Conservation (phyloP, 352 stramenopile species). For the Pythium insidiosum region DNA sequence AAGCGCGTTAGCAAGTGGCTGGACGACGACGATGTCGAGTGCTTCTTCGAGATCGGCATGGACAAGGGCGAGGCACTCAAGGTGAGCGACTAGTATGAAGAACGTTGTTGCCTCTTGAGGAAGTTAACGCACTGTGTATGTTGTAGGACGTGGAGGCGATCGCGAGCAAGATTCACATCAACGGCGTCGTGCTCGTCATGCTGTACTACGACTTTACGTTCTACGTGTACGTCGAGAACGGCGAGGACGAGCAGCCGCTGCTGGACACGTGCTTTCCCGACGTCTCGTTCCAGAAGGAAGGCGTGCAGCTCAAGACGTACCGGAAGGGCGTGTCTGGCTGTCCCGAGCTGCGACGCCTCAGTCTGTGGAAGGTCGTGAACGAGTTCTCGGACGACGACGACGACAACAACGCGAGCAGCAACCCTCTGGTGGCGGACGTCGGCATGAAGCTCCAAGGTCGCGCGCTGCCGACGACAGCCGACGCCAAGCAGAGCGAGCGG, state of each 20-base stretch:
- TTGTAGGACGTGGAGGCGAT: slow-evolving; percentile 91
- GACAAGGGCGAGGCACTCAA: slow-evolving; percentile 54
- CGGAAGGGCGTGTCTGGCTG: slow-evolving; percentile 58
- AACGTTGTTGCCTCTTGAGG: not conserved
- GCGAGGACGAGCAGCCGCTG: slow-evolving; percentile 86
- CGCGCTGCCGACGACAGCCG: slow-evolving; percentile 18
- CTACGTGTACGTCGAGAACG: slow-evolving; percentile 87
- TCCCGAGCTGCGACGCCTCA: slow-evolving; percentile 55
- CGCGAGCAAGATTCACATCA: slow-evolving; percentile 92
- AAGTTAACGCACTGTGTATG: slow-evolving; percentile 9
- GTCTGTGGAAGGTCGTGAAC: slow-evolving; percentile 75
- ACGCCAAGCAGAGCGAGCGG: slow-evolving; percentile 46
- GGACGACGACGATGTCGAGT: slow-evolving; percentile 82
- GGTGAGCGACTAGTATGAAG: slow-evolving; percentile 15
- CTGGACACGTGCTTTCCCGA: slow-evolving; percentile 93
- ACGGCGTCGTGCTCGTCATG: slow-evolving; percentile 85
- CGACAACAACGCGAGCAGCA: slow-evolving; percentile 22
- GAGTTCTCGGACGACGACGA: slow-evolving; percentile 43
- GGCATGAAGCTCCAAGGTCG: too few relatives aligned
- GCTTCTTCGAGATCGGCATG: slow-evolving; percentile 91
- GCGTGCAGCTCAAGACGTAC: slow-evolving; percentile 82
- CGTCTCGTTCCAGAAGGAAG: slow-evolving; percentile 84
- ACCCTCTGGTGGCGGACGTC: slow-evolving; percentile 22
- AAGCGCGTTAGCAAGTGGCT: slow-evolving; percentile 76
- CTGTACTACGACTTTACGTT: slow-evolving; percentile 92